phyloP scores from a whole-genome alignment of 768 basidiomycete species.

The Trametopsis cervina region DNA sequence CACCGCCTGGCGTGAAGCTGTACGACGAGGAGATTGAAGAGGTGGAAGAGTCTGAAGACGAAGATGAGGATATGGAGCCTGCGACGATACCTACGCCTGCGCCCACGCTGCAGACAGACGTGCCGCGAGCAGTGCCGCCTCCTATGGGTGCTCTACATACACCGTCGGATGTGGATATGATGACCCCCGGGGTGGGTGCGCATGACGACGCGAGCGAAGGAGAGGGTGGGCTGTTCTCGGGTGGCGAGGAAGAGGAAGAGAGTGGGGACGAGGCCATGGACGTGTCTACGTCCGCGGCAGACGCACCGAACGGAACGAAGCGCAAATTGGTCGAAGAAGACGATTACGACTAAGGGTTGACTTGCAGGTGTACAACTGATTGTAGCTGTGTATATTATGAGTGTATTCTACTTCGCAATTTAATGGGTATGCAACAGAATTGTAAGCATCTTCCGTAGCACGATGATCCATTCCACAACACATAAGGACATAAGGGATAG shows the following conservation, averaged over 20 bases:
- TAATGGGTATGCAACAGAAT: no score
- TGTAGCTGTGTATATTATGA: background rate
- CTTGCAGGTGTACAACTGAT: background rate
- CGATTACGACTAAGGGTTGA: slow-evolving; percentile 59
- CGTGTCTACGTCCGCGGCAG: slow-evolving; percentile 30
- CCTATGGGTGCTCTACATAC: slow-evolving; percentile 50
- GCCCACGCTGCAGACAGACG: slow-evolving; percentile 7
- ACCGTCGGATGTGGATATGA: slow-evolving; percentile 67
- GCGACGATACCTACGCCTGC: slow-evolving; percentile 39
- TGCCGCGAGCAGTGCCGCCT: slow-evolving; percentile 16
- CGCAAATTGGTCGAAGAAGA: slow-evolving; percentile 82
- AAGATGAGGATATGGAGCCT: slow-evolving; percentile 68
- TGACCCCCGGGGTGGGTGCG: slow-evolving; percentile 26
- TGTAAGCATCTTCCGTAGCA: no score
- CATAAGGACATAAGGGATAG: no score
- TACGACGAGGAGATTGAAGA: slow-evolving; percentile 82
- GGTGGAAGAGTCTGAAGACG: slow-evolving; percentile 67
- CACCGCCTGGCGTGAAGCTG: slow-evolving; percentile 67
- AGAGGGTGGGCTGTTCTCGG: slow-evolving; percentile 73
- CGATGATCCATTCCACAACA: no score
- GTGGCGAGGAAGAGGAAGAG: slow-evolving; percentile 67
- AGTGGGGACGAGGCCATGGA: slow-evolving; percentile 70
- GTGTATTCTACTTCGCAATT: no score
- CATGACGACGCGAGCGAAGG: slow-evolving; percentile 62
- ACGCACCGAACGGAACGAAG: slow-evolving; percentile 50